Percentiles rank a stretch among this genome's conserved stretches.
Evolutionary conservation across 257 asterid genomes (phyloP).

Genomic region (Capsicum chinense): DNA sequence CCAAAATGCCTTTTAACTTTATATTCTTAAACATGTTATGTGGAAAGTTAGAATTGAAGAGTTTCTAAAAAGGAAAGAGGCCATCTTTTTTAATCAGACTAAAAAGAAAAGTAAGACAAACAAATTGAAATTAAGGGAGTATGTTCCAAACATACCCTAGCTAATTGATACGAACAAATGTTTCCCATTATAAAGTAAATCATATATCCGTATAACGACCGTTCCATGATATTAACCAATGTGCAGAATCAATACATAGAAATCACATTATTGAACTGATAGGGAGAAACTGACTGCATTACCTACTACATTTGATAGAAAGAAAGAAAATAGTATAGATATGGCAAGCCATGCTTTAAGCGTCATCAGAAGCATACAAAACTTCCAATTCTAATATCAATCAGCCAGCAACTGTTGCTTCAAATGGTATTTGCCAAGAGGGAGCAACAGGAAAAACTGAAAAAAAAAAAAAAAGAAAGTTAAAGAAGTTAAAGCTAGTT

Average conservation of each 20-base stretch:
- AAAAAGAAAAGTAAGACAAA: no score
- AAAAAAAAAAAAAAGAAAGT: not conserved
- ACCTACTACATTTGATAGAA: slow-evolving; percentile 52
- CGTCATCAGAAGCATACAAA: slow-evolving; percentile 46
- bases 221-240: not conserved
- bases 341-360: slow-evolving; percentile 49
- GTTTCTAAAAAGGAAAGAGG: no score
- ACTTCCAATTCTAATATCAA: not conserved
- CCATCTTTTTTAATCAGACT: no score
- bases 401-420: not conserved
- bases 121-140: no score
- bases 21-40: no score
- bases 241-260: not conserved
- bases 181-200: not conserved
- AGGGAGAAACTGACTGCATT: slow-evolving; percentile 17
- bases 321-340: slow-evolving; percentile 47
- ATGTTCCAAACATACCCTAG: not conserved
- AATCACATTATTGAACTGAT: not conserved
- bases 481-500: not conserved
- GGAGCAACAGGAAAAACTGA: not conserved
- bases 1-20: no score
- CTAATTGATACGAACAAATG: not conserved
- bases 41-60: no score
- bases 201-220: not conserved
- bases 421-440: not conserved